Evolutionary conservation across 108 stramenopile species (phyloP).

Genomic region (Parietichytrium sp.): DNA sequence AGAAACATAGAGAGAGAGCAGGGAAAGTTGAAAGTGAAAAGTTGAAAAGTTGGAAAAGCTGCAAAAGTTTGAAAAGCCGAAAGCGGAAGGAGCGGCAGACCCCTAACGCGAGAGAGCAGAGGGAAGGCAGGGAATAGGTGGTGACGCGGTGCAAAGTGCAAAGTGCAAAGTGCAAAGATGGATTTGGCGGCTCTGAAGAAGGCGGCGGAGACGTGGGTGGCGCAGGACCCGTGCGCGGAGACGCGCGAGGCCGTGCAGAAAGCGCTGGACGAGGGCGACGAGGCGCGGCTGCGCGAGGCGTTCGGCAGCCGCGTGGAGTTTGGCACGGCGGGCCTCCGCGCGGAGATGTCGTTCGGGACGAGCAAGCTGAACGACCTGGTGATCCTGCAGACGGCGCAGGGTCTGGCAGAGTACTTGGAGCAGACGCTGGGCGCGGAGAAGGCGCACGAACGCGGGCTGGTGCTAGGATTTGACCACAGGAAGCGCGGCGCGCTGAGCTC

Average conservation of each 20-base stretch:
- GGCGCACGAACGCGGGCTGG: conserved; percentile 57
- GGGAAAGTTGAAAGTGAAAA: too few relatives aligned
- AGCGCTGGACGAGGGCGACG: conserved; percentile 44
- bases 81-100: too few relatives aligned
- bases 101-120: too few relatives aligned
- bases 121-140: too few relatives aligned
- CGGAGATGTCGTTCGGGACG: conserved; percentile 83
- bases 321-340: conserved; percentile 89
- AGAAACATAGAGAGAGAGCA: too few relatives aligned
- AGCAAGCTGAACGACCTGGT: conserved; percentile 88
- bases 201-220: conserved; percentile 41
- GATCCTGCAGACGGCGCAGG: conserved; percentile 82
- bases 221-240: conserved; percentile 47
- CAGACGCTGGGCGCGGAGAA: conserved; percentile 31
- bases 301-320: conserved; percentile 57
- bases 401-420: conserved; percentile 40
- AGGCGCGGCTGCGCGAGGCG: conserved; percentile 41
- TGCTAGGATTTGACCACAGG: conserved; percentile 92
- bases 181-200: neutral
- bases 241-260: conserved; percentile 43
- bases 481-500: conserved; percentile 60
- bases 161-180: too few relatives aligned
- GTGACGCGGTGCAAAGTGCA: too few relatives aligned
- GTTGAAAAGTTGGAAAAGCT: too few relatives aligned
- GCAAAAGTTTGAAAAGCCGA: too few relatives aligned